Base-by-base conservation (phyloP, 495 filamentous ascomycete genomes). In the Penicillium parvum region DNA sequence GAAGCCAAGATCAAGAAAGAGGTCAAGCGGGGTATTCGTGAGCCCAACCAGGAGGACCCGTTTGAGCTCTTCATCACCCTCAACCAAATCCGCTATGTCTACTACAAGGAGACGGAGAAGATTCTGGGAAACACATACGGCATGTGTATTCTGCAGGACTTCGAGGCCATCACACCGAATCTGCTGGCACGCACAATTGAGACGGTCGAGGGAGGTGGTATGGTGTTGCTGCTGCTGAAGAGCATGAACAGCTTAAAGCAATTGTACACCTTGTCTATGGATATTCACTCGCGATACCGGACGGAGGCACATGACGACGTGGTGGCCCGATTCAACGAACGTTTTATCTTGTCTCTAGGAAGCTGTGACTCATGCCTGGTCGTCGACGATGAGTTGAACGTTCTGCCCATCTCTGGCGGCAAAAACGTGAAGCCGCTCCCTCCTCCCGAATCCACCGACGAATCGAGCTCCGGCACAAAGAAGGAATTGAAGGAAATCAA, bases 21-120 rank as follows among this genome's bases (percentile, higher is more conserved):
- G 57, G 89, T 99, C 69, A 97, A 95, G 71, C 81, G 89, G 47
- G 94, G 94, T 14, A 90, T 90, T 41, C 77, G 92, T 48, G 94
- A 99, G 63, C 79, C 86, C n/a, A 96, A 99, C 63, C 80, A 83
- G 32, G 90, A 96, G 56, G 94, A 97, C 56, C 86, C 94, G 1
- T 99, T 99, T 69, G 94, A 99, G 72, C 76, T 97, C 47, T 99
- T 99, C 70, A 84, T 99, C 60, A 90, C 88, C 14, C 80, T 96
- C 41, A 86, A 96, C 65, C 89, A 96, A 60, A 95, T 99, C 54
- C 87, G 94, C 52, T 99, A 97, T 79, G 87, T 91, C 27, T 99
- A 95, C 76, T 99, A 99, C 74, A 99, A 99, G 68, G 94, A 99
- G 68, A 97, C 94, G n/a, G 94, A 99, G 47, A 96, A 95, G 73